Conservation (phyloP, 345 rosid genomes). For the Schrenkiella parvula region DNA sequence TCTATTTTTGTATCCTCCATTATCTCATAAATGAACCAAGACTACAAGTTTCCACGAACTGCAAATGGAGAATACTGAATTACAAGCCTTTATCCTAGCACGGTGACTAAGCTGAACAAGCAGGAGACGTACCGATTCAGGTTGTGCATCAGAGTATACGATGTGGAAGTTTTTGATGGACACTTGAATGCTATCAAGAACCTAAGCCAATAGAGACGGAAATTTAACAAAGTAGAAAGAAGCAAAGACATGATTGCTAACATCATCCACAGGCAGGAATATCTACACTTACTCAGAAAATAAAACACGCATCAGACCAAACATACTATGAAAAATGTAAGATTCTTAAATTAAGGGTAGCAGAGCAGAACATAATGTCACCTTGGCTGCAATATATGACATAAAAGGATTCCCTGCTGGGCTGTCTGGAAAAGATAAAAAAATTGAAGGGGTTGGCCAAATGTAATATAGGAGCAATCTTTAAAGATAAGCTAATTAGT, state of each 20-base stretch:
- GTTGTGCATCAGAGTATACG: slow-evolving; percentile 47
- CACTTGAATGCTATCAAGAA: slow-evolving; percentile 82
- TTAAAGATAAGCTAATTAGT: background rate
- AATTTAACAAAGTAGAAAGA: slow-evolving; percentile 5
- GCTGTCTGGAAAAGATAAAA: slow-evolving; percentile 47
- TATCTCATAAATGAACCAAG: slow-evolving; percentile 6
- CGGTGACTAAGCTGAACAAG: slow-evolving; percentile 3
- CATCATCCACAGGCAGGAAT: background rate
- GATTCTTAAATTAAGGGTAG: background rate
- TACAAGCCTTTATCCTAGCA: slow-evolving; percentile 6
- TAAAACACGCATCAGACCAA: slow-evolving; percentile 6
- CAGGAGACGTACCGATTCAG: slow-evolving; percentile 51
- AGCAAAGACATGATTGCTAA: background rate
- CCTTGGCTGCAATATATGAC: slow-evolving; percentile 85
- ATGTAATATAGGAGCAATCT: background rate
- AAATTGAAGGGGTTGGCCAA: background rate
- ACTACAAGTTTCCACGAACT: background rate
- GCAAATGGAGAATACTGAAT: background rate
- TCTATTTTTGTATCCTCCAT: slow-evolving; percentile 7
- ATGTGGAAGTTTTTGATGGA: slow-evolving; percentile 77
- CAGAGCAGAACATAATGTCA: slow-evolving; percentile 20
- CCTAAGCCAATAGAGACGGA: slow-evolving; percentile 39
- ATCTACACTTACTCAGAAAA: background rate
- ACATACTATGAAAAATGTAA: background rate
- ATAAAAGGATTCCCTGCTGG: slow-evolving; percentile 65